Conservation (phyloP, 305 asterid genomes). For the Fraxinus sp. region DNA sequence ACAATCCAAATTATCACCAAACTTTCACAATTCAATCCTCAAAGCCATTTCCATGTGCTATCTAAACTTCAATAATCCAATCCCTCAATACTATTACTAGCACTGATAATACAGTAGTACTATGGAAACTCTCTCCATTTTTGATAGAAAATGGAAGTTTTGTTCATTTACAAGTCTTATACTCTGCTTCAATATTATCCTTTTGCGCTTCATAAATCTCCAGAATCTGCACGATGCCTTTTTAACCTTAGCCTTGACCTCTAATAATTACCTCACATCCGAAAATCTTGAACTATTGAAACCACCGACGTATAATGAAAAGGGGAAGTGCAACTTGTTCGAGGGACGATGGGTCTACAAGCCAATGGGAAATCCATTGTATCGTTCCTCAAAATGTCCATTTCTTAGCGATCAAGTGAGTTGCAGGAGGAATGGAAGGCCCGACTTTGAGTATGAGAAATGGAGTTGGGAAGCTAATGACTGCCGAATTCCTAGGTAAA, state of each 20-base stretch:
- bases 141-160: not conserved
- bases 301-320: not conserved
- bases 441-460: constrained; percentile 24
- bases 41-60: not conserved
- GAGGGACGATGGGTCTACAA: constrained; percentile 28
- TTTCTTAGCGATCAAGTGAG: constrained; percentile 29
- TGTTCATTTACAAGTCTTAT: not conserved
- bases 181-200: not conserved
- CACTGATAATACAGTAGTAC: not conserved
- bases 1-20: not conserved
- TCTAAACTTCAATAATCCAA: not conserved
- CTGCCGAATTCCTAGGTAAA: constrained; percentile 25
- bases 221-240: not conserved
- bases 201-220: not conserved
- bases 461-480: constrained; percentile 33
- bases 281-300: not conserved
- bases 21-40: not conserved
- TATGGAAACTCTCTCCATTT: not conserved
- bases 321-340: constrained; percentile 18
- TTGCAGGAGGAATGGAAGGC: constrained; percentile 30
- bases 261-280: not conserved
- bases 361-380: constrained; percentile 18
- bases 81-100: not conserved
- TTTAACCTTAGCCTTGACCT: not conserved
- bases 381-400: constrained; percentile 22